Evolutionary conservation across 768 basidiomycete genomes (phyloP).

Genomic region (Kwoniella botswanensis): DNA sequence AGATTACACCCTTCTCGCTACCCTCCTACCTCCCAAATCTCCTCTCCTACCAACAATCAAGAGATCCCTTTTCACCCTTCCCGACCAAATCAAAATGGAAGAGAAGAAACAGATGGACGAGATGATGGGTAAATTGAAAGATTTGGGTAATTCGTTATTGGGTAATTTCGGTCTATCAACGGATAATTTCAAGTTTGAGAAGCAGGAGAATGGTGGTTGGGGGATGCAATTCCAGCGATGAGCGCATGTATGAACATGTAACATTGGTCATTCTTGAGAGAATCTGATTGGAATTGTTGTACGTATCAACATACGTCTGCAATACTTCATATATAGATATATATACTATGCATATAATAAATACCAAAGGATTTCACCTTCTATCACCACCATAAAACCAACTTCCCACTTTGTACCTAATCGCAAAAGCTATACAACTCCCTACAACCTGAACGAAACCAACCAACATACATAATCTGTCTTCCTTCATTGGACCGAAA

Average conservation of each 20-base stretch:
- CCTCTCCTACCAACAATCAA: conserved; percentile 63
- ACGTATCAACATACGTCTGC: neutral
- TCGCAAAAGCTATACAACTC: conserved; percentile 78
- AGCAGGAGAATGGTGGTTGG: conserved; percentile 94
- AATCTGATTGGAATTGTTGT: neutral
- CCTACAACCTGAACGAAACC: conserved; percentile 79
- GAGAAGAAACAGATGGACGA: conserved; percentile 87
- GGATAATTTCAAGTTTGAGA: conserved; percentile 95
- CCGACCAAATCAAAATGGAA: conserved; percentile 72
- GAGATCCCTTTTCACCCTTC: conserved; percentile 65
- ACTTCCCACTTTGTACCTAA: conserved; percentile 87
- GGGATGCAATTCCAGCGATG: conserved; percentile 75
- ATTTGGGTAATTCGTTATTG: conserved; percentile 84
- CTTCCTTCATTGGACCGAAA: conserved; percentile 84
- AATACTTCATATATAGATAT: neutral
- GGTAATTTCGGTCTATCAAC: conserved; percentile 96
- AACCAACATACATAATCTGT: conserved; percentile 72
- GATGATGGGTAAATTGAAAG: conserved; percentile 91
- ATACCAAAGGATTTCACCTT: conserved; percentile 60
- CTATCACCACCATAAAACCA: conserved; percentile 92
- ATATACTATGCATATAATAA: neutral
- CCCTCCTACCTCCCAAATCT: conserved; percentile 67
- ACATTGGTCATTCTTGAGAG: no score
- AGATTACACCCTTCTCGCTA: conserved; percentile 81
- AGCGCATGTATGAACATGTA: neutral